Conservation (phyloP, 2,329 filamentous ascomycete species). For the Diaporthe australafricana region DNA sequence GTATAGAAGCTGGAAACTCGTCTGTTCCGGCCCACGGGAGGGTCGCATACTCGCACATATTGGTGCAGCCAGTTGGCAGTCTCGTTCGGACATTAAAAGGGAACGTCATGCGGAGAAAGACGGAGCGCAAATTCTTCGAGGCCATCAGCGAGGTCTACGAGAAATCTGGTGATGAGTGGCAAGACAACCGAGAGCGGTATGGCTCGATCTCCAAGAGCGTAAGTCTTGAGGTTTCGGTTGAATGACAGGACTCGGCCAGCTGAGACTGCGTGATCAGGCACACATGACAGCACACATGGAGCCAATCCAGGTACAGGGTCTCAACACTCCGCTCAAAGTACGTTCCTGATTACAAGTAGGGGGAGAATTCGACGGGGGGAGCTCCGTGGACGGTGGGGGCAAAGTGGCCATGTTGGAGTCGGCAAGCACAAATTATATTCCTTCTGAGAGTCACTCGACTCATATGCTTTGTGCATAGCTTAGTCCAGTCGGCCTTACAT, state of each 20-base stretch:
- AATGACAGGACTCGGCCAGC: neutral
- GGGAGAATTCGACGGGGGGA: neutral
- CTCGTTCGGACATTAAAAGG: slow-evolving; percentile 31
- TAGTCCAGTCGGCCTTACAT: too few relatives aligned
- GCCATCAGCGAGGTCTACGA: slow-evolving; percentile 2
- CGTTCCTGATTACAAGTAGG: neutral
- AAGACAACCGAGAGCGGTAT: slow-evolving; percentile 26
- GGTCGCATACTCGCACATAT: slow-evolving; percentile 12
- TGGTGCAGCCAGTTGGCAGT: slow-evolving; percentile 8
- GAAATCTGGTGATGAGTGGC: slow-evolving; percentile 25
- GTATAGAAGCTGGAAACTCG: slow-evolving; percentile 5
- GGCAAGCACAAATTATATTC: too few relatives aligned
- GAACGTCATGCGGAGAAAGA: slow-evolving; percentile 18
- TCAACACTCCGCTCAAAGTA: neutral
- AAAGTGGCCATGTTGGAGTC: too few relatives aligned
- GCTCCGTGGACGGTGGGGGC: too few relatives aligned
- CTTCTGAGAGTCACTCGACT: too few relatives aligned
- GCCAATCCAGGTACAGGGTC: neutral
- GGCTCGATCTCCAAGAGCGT: slow-evolving; percentile 20
- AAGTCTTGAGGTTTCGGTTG: slow-evolving; percentile 19
- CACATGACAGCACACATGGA: neutral
- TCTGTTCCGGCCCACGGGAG: slow-evolving; percentile 2
- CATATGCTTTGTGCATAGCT: too few relatives aligned
- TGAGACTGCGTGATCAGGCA: neutral
- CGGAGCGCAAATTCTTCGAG: slow-evolving; percentile 11